Percentiles rank a stretch among this genome's conserved stretches.
These are phyloP conservation scores for Bipolaris bicolor DNA, from an alignment of 2,329 filamentous ascomycete species.

Conservation along the genomic window DNA sequence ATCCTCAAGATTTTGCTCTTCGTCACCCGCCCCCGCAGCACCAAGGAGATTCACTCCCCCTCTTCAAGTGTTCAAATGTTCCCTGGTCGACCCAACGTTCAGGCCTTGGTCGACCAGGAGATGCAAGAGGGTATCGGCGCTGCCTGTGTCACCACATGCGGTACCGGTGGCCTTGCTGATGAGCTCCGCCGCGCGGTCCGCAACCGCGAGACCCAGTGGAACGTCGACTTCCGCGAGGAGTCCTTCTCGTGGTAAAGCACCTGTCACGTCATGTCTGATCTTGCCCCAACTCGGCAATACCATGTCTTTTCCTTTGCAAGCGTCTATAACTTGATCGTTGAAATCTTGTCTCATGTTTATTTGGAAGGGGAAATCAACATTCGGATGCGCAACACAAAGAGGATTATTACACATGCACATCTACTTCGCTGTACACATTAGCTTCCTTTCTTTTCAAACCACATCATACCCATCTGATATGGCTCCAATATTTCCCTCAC, in stretches of 20 bases:
- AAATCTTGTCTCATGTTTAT: constrained; percentile 8
- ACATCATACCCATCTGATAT: constrained; percentile 14
- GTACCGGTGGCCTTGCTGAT: constrained; percentile 74
- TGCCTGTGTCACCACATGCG: constrained; percentile 85
- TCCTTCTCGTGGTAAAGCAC: constrained; percentile 68
- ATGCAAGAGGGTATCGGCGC: constrained; percentile 82
- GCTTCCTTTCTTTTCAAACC: constrained; percentile 24
- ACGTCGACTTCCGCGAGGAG: constrained; percentile 80
- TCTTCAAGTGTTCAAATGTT: constrained; percentile 88
- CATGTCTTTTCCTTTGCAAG: constrained; percentile 20
- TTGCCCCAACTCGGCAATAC: constrained; percentile 20
- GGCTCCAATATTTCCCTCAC: constrained; percentile 14
- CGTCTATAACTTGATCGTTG: constrained; percentile 9
- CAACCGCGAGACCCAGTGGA: constrained; percentile 66
- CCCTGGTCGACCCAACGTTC: constrained; percentile 83
- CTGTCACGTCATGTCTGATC: constrained; percentile 7
- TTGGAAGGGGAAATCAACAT: constrained; percentile 8
- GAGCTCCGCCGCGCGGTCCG: constrained; percentile 74
- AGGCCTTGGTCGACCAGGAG: constrained; percentile 79
- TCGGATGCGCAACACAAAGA: constrained; percentile 16
- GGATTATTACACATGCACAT: constrained; percentile 10
- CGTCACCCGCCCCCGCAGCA: constrained; percentile 83
- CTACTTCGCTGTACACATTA: constrained; percentile 41
- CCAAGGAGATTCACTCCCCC: constrained; percentile 78
- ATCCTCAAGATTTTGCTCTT: constrained; percentile 87